Percentiles rank a stretch among this genome's conserved stretches.
Conservation (phyloP, 768 basidiomycete species). For the Lactifluus echinatus region DNA sequence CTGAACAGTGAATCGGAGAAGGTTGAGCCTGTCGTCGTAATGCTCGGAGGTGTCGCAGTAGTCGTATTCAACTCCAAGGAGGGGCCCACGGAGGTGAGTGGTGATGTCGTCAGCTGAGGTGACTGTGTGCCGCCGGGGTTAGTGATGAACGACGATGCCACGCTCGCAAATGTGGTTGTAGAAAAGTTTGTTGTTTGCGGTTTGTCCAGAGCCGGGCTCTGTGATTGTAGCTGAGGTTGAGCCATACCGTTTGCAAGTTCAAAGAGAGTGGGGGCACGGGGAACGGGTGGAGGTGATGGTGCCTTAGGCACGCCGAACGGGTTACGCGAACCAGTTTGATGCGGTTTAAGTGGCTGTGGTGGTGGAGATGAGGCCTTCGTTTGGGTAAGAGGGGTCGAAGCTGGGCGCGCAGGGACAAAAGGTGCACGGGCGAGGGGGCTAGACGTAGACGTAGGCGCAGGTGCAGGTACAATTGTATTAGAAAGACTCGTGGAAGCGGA, state of each 20-base stretch:
- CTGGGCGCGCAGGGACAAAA: slow-evolving; percentile 46
- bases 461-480: slow-evolving; percentile 12
- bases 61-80: background rate
- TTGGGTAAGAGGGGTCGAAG: slow-evolving; percentile 60
- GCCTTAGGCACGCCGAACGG: slow-evolving; percentile 78
- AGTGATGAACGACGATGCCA: slow-evolving; percentile 68
- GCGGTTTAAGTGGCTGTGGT: slow-evolving; percentile 65
- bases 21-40: slow-evolving; percentile 32
- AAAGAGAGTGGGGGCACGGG: slow-evolving; percentile 72
- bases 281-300: slow-evolving; percentile 48
- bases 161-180: slow-evolving; percentile 42
- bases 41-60: slow-evolving; percentile 1
- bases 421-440: slow-evolving; percentile 14
- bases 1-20: slow-evolving; percentile 43
- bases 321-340: slow-evolving; percentile 91
- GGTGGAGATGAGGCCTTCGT: slow-evolving; percentile 34
- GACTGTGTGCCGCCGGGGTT: slow-evolving; percentile 22
- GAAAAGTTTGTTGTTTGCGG: slow-evolving; percentile 15
- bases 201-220: slow-evolving; percentile 15
- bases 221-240: background rate
- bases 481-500: background rate
- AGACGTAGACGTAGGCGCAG: slow-evolving; percentile 19
- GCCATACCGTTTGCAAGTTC: slow-evolving; percentile 56
- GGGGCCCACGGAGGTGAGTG: slow-evolving; percentile 17
- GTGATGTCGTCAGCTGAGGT: slow-evolving; percentile 14